Base-by-base conservation (phyloP, 2,329 filamentous ascomycete genomes). In the Emericellopsis cladophorae region DNA sequence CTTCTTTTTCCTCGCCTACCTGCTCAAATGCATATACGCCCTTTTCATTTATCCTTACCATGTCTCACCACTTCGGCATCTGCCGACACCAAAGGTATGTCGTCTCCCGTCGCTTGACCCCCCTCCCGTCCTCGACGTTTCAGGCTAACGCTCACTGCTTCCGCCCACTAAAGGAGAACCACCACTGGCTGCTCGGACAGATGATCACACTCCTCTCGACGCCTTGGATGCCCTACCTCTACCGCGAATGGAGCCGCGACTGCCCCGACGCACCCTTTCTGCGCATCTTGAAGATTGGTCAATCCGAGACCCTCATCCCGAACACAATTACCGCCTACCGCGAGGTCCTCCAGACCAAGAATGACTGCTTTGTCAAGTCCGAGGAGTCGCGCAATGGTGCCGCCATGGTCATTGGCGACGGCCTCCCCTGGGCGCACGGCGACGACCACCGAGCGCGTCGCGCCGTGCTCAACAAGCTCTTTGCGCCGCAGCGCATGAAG, bases 41-140 rank as follows among this genome's bases (percentile, higher is more conserved):
- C 41, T 61, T 32, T 53, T 67, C 42, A 45, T 71, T 21, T 68
- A 66, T 42, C 66, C 66, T 4, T 54, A 55, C 38, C 56, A 58
- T 41, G 42, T 66, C 36, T 70, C 67, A 0, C 61, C 65, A 0
- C 50, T 68, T n/a, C 57, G 65, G 12, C 51, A 64, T 39, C 46
- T 70, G 2, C 66, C 67, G 0, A 65, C 64, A 1, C 66, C 66
- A 14, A 61, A 57, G 49, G 65, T 66, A 46, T 8, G 47, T 22
- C 31, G 35, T 33, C 24, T 37, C 37, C 40, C 16, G 12, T 15
- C 36, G 6, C 14, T 5, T 36, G 21, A 29, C 10, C 10, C 7
- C 2, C 2, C n/a, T 8, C 14, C 33, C 23, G 12, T n/a, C 6
- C 6, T 10, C 11, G 7, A 12, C 24, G 24, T 26, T 26, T 26